phyloP scores from a whole-genome alignment of 495 filamentous ascomycete species.

The Chaetomium tenue region DNA sequence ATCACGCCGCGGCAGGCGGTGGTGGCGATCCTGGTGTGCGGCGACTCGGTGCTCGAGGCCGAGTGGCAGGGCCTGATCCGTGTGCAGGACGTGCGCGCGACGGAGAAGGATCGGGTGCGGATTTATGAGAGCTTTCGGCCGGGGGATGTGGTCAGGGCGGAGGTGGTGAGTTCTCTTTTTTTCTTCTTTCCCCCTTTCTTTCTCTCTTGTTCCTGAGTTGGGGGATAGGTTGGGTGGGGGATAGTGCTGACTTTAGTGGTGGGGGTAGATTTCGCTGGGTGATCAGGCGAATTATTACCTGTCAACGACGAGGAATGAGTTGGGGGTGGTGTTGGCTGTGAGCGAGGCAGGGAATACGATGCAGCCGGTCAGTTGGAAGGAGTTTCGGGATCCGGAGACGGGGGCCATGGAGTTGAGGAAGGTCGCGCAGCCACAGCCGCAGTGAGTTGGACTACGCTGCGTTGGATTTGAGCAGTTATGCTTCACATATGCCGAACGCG shows the following conservation, averaged over 20 bases:
- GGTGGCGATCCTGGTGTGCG: slow-evolving; percentile 76
- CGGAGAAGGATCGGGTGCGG: slow-evolving; percentile 92
- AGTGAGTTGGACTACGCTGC: not conserved
- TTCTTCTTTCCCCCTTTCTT: not conserved
- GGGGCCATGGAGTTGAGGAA: slow-evolving; percentile 78
- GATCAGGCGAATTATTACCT: slow-evolving; percentile 95
- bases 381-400: slow-evolving; percentile 82
- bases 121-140: slow-evolving; percentile 89
- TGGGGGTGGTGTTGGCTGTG: slow-evolving; percentile 90
- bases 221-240: not conserved
- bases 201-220: no score
- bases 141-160: slow-evolving; percentile 86
- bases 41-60: slow-evolving; percentile 60
- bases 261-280: slow-evolving; percentile 72
- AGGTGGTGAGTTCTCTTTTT: slow-evolving; percentile 63
- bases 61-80: slow-evolving; percentile 63
- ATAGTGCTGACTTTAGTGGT: slow-evolving; percentile 12
- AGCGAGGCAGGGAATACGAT: slow-evolving; percentile 87
- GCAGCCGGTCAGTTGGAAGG: slow-evolving; percentile 91
- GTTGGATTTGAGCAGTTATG: not conserved
- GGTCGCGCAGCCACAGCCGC: slow-evolving; percentile 77
- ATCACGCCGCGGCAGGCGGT: slow-evolving; percentile 79
- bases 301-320: slow-evolving; percentile 81
- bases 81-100: slow-evolving; percentile 86
- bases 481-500: not conserved